Base-by-base conservation (phyloP, 495 filamentous ascomycete species). In the Penicillium crystallinum region DNA sequence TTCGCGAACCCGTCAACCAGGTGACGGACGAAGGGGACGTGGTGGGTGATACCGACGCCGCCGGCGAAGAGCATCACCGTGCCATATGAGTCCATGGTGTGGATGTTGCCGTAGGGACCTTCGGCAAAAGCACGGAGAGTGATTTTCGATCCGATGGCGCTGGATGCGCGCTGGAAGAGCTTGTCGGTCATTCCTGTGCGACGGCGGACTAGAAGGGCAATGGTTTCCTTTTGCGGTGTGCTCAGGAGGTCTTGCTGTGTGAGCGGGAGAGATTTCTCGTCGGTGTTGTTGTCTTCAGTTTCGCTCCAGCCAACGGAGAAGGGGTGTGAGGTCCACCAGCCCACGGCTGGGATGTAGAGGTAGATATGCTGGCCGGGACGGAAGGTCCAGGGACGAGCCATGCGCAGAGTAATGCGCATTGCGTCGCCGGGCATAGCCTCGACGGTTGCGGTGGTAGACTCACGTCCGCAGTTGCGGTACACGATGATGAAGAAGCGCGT, bases 291-390 rank as follows among this genome's bases (percentile, higher is more conserved):
- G 41, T 69, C 63, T 38, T 72, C 67, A 5, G 57, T 27, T 48
- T 77, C 89, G 61, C 82, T 82, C 91, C 92, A 97, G 49, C 87
- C 91, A 44, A 97, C 78, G 23, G 91, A 93, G 72, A 98, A 97
- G 3, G 93, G 93, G 65, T 98, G 93, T 36, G 82, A 89, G 55
- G 89, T 90, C 87, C 88, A 95, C 55, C 80, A 78, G 36, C 81
- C 87, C 53, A 95, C 58, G 10, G 82, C 70, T 23, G 82, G 81
- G 53, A 96, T 87, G 62, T 91, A 92, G 34, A 98, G 74, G 65
- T 95, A 98, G 54, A 78, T 81, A 70, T 97, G 91, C 54, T 89
- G 88, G 46, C 93, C 93, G 1, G 93, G 92, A 39, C 78, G 72
- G 73, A 93, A 85, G 40, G 76, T 75, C 76, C 91, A 86, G 41